Conservation (phyloP, 1,139 yeast genomes). For the Scheffersomyces insectosa region DNA sequence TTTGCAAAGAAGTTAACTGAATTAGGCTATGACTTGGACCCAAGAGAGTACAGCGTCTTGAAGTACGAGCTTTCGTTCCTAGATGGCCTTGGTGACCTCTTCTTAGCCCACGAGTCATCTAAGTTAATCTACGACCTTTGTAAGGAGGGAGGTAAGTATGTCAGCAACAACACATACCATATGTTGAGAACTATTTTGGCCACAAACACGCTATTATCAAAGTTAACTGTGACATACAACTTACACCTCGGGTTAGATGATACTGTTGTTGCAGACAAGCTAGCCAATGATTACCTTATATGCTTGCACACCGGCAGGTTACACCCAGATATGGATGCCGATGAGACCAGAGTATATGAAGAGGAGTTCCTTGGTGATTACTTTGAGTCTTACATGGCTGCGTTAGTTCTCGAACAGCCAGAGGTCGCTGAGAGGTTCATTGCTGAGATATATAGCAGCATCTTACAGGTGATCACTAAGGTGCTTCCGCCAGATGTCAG, state of each 20-base stretch:
- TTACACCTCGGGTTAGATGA: slow-evolving; percentile 39
- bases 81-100: slow-evolving; percentile 48
- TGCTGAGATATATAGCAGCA: slow-evolving; percentile 30
- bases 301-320: slow-evolving; percentile 10
- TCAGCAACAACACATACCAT: slow-evolving; percentile 31
- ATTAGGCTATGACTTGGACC: slow-evolving; percentile 18
- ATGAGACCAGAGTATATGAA: slow-evolving; percentile 32
- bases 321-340: slow-evolving; percentile 15
- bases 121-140: slow-evolving; percentile 34
- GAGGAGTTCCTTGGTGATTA: slow-evolving; percentile 48
- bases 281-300: slow-evolving; percentile 14
- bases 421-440: slow-evolving; percentile 38
- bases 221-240: slow-evolving; percentile 39
- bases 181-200: slow-evolving; percentile 37
- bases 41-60: slow-evolving; percentile 22
- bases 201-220: slow-evolving; percentile 42
- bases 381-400: slow-evolving; percentile 49
- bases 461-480: slow-evolving; percentile 28
- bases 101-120: slow-evolving; percentile 41
- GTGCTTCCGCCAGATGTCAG: slow-evolving; percentile 17
- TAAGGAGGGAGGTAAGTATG: slow-evolving; percentile 15
- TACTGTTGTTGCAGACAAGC: slow-evolving; percentile 15
- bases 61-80: slow-evolving; percentile 42
- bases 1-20: slow-evolving; percentile 25
- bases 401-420: slow-evolving; percentile 42